Conservation (phyloP, 177 flowering plant genomes). For the Vitis hybrid region DNA sequence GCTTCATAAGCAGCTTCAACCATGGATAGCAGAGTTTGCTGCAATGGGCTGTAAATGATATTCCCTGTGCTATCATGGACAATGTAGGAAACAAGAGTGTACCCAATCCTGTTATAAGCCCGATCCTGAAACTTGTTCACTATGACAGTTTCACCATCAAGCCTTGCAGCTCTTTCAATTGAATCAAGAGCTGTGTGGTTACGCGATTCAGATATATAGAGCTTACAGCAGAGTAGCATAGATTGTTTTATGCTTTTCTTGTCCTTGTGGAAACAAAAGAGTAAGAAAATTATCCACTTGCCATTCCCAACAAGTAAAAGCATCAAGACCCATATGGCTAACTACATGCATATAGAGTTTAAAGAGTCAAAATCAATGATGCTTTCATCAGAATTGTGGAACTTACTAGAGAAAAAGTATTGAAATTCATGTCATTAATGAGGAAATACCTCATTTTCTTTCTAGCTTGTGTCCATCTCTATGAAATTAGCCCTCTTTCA, state of each 20-base stretch:
- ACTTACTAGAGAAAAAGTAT: too few relatives aligned
- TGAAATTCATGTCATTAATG: too few relatives aligned
- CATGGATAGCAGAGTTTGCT: slow-evolving; percentile 52
- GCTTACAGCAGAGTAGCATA: slow-evolving; percentile 60
- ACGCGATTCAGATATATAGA: slow-evolving; percentile 65
- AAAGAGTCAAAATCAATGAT: too few relatives aligned
- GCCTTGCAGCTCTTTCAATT: slow-evolving; percentile 55
- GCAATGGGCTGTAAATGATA: slow-evolving; percentile 55
- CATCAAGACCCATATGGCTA: too few relatives aligned
- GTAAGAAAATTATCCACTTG: too few relatives aligned
- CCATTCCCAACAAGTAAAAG: too few relatives aligned
- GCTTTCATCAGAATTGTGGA: too few relatives aligned
- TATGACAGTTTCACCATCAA: slow-evolving; percentile 37
- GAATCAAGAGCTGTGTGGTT: slow-evolving; percentile 52
- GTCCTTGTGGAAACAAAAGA: slow-evolving; percentile 8
- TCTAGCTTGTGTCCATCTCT: too few relatives aligned
- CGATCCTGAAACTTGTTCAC: slow-evolving; percentile 63
- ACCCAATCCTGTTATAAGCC: slow-evolving; percentile 52
- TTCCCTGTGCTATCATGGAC: slow-evolving; percentile 38
- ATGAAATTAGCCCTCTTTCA: too few relatives aligned
- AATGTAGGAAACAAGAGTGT: slow-evolving; percentile 59
- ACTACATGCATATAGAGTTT: too few relatives aligned
- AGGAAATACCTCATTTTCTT: too few relatives aligned
- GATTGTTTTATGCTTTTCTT: slow-evolving; percentile 33
- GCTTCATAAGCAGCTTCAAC: slow-evolving; percentile 57